Evolutionary conservation across 2,329 filamentous ascomycete species (phyloP).

Genomic region (Ophiostoma sp.): DNA sequence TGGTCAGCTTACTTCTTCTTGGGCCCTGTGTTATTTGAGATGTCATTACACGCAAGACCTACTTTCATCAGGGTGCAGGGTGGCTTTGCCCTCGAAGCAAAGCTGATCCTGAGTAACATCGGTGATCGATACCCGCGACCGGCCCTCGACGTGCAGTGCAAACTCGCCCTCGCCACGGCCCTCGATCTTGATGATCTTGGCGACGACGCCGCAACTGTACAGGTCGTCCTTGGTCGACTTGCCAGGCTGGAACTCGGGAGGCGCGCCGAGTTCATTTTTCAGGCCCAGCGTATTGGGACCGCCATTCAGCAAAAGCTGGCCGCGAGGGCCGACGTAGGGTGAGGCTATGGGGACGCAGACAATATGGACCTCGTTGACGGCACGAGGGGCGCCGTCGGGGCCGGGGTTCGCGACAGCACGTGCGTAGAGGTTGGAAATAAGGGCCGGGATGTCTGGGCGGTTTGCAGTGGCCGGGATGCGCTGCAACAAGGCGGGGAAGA

Average conservation of each 20-base stretch:
- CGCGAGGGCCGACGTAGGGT: slow-evolving; percentile 65
- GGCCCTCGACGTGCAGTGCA: slow-evolving; percentile 78
- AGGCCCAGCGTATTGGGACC: slow-evolving; percentile 40
- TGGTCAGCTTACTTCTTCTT: too few relatives aligned
- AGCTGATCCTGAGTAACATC: slow-evolving; percentile 67
- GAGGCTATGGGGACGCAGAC: slow-evolving; percentile 83
- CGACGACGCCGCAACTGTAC: slow-evolving; percentile 75
- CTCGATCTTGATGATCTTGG: slow-evolving; percentile 72
- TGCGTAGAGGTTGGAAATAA: slow-evolving; percentile 80
- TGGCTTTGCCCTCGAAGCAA: slow-evolving; percentile 75
- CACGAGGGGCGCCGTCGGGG: slow-evolving; percentile 55
- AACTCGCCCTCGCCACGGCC: slow-evolving; percentile 71
- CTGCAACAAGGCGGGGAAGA: slow-evolving; percentile 79
- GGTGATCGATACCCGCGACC: slow-evolving; percentile 46
- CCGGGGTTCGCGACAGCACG: slow-evolving; percentile 47
- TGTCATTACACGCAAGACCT: too few relatives aligned
- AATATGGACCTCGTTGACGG: slow-evolving; percentile 65
- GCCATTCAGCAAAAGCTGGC: slow-evolving; percentile 67
- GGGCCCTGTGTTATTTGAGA: too few relatives aligned
- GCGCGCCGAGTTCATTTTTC: slow-evolving; percentile 38
- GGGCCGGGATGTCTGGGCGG: slow-evolving; percentile 80
- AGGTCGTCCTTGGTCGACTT: slow-evolving; percentile 65
- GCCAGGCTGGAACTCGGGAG: slow-evolving; percentile 50
- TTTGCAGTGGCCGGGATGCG: slow-evolving; percentile 73
- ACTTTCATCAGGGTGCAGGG: slow-evolving; percentile 60